Percentiles rank a stretch among this genome's conserved stretches.
Evolutionary conservation across 805 yeast species (phyloP).

Genomic region (Sugiyamaella floridensis): DNA sequence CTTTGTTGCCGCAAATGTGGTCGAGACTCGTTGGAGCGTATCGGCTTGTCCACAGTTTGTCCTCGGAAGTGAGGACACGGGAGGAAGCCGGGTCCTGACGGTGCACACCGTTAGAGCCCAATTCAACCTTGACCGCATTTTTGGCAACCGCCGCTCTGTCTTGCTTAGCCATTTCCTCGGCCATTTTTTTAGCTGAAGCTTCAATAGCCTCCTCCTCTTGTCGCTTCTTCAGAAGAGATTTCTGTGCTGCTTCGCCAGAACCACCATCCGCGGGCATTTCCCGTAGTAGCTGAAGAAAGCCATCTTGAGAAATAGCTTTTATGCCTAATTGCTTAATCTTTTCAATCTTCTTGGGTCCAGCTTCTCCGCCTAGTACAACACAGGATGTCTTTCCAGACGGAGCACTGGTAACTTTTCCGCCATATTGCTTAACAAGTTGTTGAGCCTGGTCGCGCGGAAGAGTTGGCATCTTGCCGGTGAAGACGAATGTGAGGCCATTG

Average conservation of each 20-base stretch:
- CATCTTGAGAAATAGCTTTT: slow-evolving; percentile 81
- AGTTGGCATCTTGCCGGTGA: slow-evolving; percentile 82
- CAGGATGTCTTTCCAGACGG: slow-evolving; percentile 79
- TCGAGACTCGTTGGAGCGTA: slow-evolving; percentile 74
- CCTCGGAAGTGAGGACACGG: neutral
- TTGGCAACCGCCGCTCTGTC: slow-evolving; percentile 21
- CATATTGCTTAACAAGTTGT: slow-evolving; percentile 71
- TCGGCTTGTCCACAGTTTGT: slow-evolving; percentile 81
- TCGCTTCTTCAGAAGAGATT: slow-evolving; percentile 60
- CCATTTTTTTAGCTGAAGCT: slow-evolving; percentile 45
- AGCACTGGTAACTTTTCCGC: slow-evolving; percentile 80
- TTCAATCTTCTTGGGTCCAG: slow-evolving; percentile 90
- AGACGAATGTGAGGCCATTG: slow-evolving; percentile 82
- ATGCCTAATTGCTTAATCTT: slow-evolving; percentile 66
- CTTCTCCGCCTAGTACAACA: slow-evolving; percentile 90
- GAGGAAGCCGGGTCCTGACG: neutral
- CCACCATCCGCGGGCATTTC: slow-evolving; percentile 94
- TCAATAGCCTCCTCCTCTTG: slow-evolving; percentile 56
- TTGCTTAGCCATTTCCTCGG: slow-evolving; percentile 39
- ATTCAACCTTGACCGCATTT: neutral
- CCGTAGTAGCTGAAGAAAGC: slow-evolving; percentile 64
- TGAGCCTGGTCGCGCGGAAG: slow-evolving; percentile 73
- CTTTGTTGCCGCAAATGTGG: slow-evolving; percentile 89
- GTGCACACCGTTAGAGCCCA: neutral
- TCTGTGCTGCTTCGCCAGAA: slow-evolving; percentile 66